Evolutionary conservation across 805 yeast genomes (phyloP).

Genomic region (Candida easanensis): DNA sequence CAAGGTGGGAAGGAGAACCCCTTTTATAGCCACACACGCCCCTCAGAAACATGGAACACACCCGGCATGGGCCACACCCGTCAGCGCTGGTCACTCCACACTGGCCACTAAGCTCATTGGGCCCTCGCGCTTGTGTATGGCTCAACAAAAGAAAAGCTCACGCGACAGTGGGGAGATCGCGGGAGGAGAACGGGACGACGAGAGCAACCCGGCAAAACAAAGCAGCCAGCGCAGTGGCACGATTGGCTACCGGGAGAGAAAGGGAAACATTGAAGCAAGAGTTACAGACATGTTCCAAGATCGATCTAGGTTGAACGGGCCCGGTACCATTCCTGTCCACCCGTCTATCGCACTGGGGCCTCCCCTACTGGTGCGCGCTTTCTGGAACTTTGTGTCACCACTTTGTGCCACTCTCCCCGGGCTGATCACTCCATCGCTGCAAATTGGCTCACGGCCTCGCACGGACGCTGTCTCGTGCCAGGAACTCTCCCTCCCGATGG

Average conservation of each 20-base stretch:
- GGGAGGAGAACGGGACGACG: neutral
- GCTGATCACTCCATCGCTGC: neutral
- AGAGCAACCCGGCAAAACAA: neutral
- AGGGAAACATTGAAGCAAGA: too few species aligned
- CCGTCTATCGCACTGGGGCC: too few species aligned
- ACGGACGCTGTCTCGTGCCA: too few species aligned
- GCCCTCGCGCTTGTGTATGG: too few species aligned
- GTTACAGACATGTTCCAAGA: too few species aligned
- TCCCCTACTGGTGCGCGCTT: too few species aligned
- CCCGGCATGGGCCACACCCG: neutral
- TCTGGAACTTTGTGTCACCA: too few species aligned
- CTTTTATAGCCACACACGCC: neutral
- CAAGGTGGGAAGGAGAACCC: neutral
- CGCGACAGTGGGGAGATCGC: slow-evolving; percentile 1
- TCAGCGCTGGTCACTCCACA: neutral
- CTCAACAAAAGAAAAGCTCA: slow-evolving; percentile 1
- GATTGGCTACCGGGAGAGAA: neutral
- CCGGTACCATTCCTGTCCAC: too few species aligned
- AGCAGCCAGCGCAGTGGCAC: neutral
- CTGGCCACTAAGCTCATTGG: neutral
- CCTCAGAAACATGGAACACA: neutral
- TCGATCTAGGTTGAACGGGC: too few species aligned
- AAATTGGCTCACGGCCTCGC: neutral
- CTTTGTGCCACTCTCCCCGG: neutral
- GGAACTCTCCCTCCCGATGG: too few species aligned